Conservation (phyloP, 2,329 filamentous ascomycete species). For the Cladophialophora carrionii region DNA sequence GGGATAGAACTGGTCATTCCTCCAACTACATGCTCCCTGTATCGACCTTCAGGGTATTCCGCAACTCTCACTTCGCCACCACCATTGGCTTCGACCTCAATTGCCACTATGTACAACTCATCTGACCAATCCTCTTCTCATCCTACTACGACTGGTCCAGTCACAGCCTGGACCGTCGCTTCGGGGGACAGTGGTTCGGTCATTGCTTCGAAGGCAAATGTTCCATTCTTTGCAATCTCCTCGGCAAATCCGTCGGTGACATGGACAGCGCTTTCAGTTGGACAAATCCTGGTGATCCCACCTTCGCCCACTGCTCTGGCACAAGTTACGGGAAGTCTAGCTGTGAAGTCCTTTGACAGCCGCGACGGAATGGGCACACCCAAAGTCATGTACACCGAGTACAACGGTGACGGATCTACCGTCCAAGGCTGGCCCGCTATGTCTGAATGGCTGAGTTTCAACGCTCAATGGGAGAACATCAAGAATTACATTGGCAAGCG, state of each 20-base stretch:
- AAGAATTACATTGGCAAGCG: slow-evolving; percentile 17
- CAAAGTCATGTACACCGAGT: slow-evolving; percentile 40
- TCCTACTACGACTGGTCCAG: slow-evolving; percentile 2
- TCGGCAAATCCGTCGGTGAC: slow-evolving; percentile 20
- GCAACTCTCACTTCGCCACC: neutral
- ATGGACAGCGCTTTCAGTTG: slow-evolving; percentile 16
- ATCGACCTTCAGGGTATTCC: neutral
- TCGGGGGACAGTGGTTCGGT: slow-evolving; percentile 15
- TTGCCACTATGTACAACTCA: neutral
- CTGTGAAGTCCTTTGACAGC: slow-evolving; percentile 12
- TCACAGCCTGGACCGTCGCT: slow-evolving; percentile 15
- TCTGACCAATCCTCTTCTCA: neutral
- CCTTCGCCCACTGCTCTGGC: slow-evolving; percentile 7
- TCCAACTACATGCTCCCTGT: neutral
- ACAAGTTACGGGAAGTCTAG: slow-evolving; percentile 12
- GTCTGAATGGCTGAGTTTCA: slow-evolving; percentile 36
- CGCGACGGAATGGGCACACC: slow-evolving; percentile 7
- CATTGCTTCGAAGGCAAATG: slow-evolving; percentile 19
- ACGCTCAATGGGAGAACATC: slow-evolving; percentile 26
- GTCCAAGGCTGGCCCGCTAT: slow-evolving; percentile 33
- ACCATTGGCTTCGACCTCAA: neutral
- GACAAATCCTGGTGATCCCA: slow-evolving; percentile 14
- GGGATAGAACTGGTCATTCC: slow-evolving; percentile 18
- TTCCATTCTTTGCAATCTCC: slow-evolving; percentile 19
- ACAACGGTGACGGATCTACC: slow-evolving; percentile 34